Conservation (phyloP, 208 protist genomes). For the Angomonas deanei region DNA sequence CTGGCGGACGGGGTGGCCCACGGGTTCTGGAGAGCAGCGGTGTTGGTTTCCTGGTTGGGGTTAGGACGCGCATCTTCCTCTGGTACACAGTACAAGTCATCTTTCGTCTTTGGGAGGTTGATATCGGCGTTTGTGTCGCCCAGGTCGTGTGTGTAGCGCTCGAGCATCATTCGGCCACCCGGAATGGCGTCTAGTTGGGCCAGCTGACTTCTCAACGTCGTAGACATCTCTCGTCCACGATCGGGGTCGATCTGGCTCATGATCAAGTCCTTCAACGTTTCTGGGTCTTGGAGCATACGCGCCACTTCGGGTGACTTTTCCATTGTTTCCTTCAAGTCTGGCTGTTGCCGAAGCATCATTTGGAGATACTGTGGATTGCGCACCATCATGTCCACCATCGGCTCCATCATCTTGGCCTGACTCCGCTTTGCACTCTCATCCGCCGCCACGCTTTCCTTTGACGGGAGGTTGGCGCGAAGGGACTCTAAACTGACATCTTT, state of each 20-base stretch:
- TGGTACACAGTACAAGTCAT: slow-evolving; percentile 17
- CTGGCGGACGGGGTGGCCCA: slow-evolving; percentile 14
- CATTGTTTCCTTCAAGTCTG: slow-evolving; percentile 40
- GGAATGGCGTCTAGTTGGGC: slow-evolving; percentile 62
- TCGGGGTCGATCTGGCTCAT: slow-evolving; percentile 70
- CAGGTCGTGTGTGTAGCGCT: slow-evolving; percentile 42
- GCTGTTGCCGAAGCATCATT: slow-evolving; percentile 37
- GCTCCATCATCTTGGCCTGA: slow-evolving; percentile 51
- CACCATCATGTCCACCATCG: slow-evolving; percentile 59
- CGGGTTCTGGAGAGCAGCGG: slow-evolving; percentile 57
- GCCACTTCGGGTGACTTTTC: slow-evolving; percentile 51
- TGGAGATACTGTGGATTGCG: slow-evolving; percentile 51
- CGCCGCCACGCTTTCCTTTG: slow-evolving; percentile 16
- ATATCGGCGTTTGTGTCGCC: slow-evolving; percentile 8
- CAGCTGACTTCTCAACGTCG: slow-evolving; percentile 48
- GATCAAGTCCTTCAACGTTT: slow-evolving; percentile 67
- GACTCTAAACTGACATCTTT: slow-evolving; percentile 36
- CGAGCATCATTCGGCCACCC: slow-evolving; percentile 56
- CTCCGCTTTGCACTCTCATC: slow-evolving; percentile 34
- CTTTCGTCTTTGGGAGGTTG: not conserved
- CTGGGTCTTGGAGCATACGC: slow-evolving; percentile 44
- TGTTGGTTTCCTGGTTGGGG: slow-evolving; percentile 40
- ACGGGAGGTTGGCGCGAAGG: slow-evolving; percentile 32
- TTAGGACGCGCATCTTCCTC: slow-evolving; percentile 30
- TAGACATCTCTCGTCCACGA: slow-evolving; percentile 41